A percentile compares a stretch with the other conserved stretches of the same genome.
These are phyloP conservation scores for Eimeria brunetti DNA, from an alignment of 169 alveolate genomes.

Conservation along the genomic window DNA sequence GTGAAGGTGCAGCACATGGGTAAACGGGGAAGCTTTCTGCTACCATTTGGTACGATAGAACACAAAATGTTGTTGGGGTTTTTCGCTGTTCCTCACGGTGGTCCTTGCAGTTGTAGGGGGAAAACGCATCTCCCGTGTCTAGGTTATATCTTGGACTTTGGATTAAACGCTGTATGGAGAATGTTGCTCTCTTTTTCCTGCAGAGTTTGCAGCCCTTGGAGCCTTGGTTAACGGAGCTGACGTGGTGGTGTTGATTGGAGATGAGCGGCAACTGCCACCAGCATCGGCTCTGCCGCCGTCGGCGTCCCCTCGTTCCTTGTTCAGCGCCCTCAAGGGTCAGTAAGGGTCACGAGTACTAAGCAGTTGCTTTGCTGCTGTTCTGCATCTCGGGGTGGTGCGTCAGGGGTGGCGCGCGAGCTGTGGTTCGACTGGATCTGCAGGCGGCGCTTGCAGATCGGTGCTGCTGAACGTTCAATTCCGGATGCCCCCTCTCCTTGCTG, in stretches of 20 bases:
- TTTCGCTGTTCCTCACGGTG: background rate
- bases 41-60: background rate
- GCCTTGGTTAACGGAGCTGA: constrained; percentile 59
- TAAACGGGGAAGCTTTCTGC: background rate
- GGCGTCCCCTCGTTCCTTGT: constrained; percentile 29
- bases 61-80: background rate
- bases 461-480: constrained; percentile 62
- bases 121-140: background rate
- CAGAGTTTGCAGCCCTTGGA: constrained; percentile 68
- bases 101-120: background rate
- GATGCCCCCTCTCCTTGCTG: constrained; percentile 70
- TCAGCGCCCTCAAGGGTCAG: constrained; percentile 69
- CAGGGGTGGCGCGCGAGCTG: background rate
- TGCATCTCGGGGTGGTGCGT: background rate
- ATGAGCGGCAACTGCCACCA: constrained; percentile 64
- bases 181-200: background rate
- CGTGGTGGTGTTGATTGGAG: constrained; percentile 58
- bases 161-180: background rate
- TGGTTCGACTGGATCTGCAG: constrained; percentile 37
- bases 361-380: background rate
- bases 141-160: background rate
- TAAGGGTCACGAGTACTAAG: background rate
- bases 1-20: background rate
- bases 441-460: constrained; percentile 66
- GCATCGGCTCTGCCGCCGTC: constrained; percentile 50